Percentiles rank a stretch among this genome's conserved stretches.
These are phyloP conservation scores for Karstenula rhodostoma DNA, from an alignment of 2,329 filamentous ascomycete genomes.

Conservation along the genomic window DNA sequence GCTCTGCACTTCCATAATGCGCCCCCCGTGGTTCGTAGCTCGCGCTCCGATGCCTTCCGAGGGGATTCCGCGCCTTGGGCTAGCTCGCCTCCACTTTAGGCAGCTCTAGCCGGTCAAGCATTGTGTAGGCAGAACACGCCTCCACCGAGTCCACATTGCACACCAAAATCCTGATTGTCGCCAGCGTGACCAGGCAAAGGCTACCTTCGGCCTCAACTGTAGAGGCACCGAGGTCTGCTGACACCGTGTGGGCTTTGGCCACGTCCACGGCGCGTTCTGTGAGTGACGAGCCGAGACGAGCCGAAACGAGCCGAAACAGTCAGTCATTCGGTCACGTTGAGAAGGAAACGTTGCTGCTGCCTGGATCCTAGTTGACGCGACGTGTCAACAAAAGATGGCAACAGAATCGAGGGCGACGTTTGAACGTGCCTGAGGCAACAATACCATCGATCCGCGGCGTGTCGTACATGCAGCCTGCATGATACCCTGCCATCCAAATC, in stretches of 20 bases:
- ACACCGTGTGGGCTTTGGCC: conserved; percentile 35
- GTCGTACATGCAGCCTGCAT: conserved; percentile 1
- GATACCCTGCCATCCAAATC: not conserved
- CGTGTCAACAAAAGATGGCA: not conserved
- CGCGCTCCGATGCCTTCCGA: conserved; percentile 20
- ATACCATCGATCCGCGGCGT: not conserved
- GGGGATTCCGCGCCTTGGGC: not conserved
- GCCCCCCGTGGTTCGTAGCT: conserved; percentile 1
- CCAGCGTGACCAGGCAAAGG: conserved; percentile 30
- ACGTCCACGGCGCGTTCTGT: conserved; percentile 16
- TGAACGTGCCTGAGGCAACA: conserved; percentile 1
- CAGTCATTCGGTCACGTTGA: conserved; percentile 1
- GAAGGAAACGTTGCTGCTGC: conserved; percentile 7
- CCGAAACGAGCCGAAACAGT: not conserved
- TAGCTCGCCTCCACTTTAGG: conserved; percentile 6
- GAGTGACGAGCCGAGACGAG: not conserved
- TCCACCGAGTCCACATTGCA: conserved; percentile 6
- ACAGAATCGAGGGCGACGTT: too few species aligned
- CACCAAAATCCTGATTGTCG: conserved; percentile 19
- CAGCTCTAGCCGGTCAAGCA: conserved; percentile 23
- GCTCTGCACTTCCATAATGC: not conserved
- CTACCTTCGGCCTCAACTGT: conserved; percentile 17
- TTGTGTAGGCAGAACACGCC: conserved; percentile 28
- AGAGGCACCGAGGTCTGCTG: conserved; percentile 28
- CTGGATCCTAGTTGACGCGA: conserved; percentile 10